Evolutionary conservation across 2,329 filamentous ascomycete species (phyloP).

Genomic region (Plenodomus biglobosus): DNA sequence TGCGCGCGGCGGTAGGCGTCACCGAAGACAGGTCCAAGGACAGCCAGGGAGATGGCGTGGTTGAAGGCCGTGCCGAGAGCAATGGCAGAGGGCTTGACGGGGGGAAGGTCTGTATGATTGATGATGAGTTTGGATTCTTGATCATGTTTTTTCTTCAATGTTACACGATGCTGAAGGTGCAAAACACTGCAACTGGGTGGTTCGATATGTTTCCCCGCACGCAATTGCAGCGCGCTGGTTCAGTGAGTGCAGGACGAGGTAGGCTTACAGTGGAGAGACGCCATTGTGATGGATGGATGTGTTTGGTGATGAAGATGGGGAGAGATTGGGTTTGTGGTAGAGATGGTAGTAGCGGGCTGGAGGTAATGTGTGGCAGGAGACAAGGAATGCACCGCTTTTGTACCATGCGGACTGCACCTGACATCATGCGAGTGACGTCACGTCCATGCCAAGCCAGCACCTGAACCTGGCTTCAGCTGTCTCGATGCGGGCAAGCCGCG

Average conservation of each 20-base stretch:
- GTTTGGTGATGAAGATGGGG: slow-evolving; percentile 16
- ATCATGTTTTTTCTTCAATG: background rate
- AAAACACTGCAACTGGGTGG: background rate
- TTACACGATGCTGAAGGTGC: slow-evolving; percentile 8
- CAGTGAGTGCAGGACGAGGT: background rate
- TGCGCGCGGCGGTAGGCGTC: slow-evolving; percentile 93
- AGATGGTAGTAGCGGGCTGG: slow-evolving; percentile 10
- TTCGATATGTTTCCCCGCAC: background rate
- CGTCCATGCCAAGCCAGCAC: slow-evolving; percentile 13
- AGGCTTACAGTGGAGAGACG: slow-evolving; percentile 61
- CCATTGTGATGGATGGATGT: slow-evolving; percentile 51
- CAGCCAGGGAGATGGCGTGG: slow-evolving; percentile 83
- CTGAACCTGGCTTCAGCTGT: slow-evolving; percentile 23
- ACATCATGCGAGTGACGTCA: slow-evolving; percentile 38
- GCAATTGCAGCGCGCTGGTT: slow-evolving; percentile 14
- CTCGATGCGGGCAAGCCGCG: slow-evolving; percentile 16
- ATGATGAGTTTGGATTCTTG: slow-evolving; percentile 18
- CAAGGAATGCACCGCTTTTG: slow-evolving; percentile 39
- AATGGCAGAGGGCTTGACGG: slow-evolving; percentile 97
- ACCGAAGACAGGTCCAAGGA: slow-evolving; percentile 87
- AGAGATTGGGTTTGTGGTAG: slow-evolving; percentile 10
- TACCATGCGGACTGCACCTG: no score
- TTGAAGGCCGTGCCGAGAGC: slow-evolving; percentile 95
- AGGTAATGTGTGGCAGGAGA: slow-evolving; percentile 18
- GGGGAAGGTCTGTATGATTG: slow-evolving; percentile 63